Percentiles rank a stretch among this genome's conserved stretches.
Conservation (phyloP, 2,329 filamentous ascomycete species). For the Colletotrichum melonis region DNA sequence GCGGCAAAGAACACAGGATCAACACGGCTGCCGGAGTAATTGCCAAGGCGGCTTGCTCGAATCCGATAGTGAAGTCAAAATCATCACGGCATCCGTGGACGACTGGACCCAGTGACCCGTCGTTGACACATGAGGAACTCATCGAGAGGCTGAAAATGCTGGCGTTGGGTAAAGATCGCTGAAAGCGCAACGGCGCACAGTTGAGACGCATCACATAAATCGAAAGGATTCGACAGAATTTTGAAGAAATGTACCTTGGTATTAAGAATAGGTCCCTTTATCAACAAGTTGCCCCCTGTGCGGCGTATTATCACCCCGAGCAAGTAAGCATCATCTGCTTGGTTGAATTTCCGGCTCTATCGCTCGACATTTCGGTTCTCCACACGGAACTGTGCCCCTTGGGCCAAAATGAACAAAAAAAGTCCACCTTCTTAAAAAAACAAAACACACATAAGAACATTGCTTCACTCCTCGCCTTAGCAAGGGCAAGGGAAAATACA, state of each 20-base stretch:
- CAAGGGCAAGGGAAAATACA: constrained; percentile 45
- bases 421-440: not conserved
- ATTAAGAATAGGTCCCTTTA: not conserved
- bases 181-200: not conserved
- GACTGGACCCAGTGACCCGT: constrained; percentile 54
- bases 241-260: not conserved
- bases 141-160: not conserved
- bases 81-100: constrained; percentile 58
- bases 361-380: not conserved
- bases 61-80: constrained; percentile 63
- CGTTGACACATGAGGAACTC: constrained; percentile 39
- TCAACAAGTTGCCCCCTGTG: not conserved
- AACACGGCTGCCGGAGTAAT: constrained; percentile 55
- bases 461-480: constrained; percentile 21
- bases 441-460: not conserved
- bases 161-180: not conserved
- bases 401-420: not conserved
- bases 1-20: constrained; percentile 46
- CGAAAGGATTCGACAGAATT: not conserved
- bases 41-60: constrained; percentile 59
- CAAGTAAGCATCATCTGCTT: not conserved
- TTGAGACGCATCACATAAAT: not conserved
- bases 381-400: not conserved
- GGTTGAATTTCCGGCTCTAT: not conserved
- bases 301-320: not conserved